Percentiles rank a stretch among this genome's conserved stretches.
Evolutionary conservation across 768 basidiomycete species (phyloP).

Genomic region (Sarcodon aspratus): DNA sequence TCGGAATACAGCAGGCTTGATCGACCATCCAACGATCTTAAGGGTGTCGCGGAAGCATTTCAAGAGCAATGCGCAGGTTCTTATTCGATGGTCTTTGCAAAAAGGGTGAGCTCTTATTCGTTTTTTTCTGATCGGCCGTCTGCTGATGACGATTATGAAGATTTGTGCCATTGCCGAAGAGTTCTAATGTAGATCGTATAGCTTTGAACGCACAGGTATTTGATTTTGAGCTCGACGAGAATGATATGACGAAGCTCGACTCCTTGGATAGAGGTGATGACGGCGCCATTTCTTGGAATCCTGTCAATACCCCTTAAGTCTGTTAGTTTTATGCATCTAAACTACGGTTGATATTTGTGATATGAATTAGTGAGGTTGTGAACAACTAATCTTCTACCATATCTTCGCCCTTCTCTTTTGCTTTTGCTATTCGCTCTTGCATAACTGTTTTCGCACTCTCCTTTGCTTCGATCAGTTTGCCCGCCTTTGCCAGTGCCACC

Average conservation of each 20-base stretch:
- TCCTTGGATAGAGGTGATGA: slow-evolving; percentile 59
- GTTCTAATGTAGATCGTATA: slow-evolving; percentile 59
- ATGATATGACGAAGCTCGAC: slow-evolving; percentile 60
- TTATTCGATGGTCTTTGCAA: slow-evolving; percentile 88
- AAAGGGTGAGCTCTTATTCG: slow-evolving; percentile 42
- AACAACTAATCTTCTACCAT: slow-evolving; percentile 29
- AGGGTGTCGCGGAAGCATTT: slow-evolving; percentile 45
- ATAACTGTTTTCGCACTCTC: slow-evolving; percentile 31
- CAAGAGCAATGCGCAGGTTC: slow-evolving; percentile 64
- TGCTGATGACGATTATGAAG: slow-evolving; percentile 22
- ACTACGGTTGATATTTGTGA: too few relatives aligned
- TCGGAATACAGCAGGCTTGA: slow-evolving; percentile 35
- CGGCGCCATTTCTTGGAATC: slow-evolving; percentile 80
- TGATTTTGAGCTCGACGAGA: slow-evolving; percentile 55
- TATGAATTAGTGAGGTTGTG: not conserved
- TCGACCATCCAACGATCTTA: slow-evolving; percentile 39
- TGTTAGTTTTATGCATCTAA: too few relatives aligned
- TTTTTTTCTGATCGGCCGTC: not conserved
- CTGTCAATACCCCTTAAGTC: slow-evolving; percentile 35
- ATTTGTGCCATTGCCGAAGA: slow-evolving; percentile 77
- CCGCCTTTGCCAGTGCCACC: slow-evolving; percentile 62
- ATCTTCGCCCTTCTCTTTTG: slow-evolving; percentile 26
- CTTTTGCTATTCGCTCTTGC: slow-evolving; percentile 29
- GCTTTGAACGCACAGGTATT: slow-evolving; percentile 62
- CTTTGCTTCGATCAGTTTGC: slow-evolving; percentile 42